Evolutionary conservation across 306 rosid species (phyloP), one percentile per base, ranked within the genome.

Genomic region (Gillenia trifoliata): DNA sequence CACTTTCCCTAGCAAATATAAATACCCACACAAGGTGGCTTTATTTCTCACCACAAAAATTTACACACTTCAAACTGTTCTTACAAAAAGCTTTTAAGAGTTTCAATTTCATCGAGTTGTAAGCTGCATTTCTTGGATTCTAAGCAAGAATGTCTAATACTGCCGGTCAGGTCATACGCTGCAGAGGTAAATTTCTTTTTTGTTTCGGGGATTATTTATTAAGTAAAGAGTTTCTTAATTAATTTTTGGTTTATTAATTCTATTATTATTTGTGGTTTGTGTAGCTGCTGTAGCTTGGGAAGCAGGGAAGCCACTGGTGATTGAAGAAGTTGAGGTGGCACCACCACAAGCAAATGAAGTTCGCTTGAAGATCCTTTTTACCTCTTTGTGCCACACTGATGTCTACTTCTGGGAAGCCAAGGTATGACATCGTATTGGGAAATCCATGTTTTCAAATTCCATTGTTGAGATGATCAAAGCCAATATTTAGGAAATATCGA

Each of bases 321-420:
- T 81, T 33, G 81, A 81, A 59, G 75, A 77, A 59, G 78, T 81
- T 56, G 81, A 81, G 72, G 81, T 81, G 31, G 81, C 85, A 49
- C 81, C 85, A 66, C 85, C 85, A 3, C 81, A 72, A 52, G 55
- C 72, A 6, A 50, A 66, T 41, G 85, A 81, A 72, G 85, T 81
- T 43, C 81, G 78, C 34, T 8, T 81, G n/a, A 81, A 81, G 67
- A 81, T 81, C 70, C 71, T 81, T 20, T 77, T 66, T 68, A 81
- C 75, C 50, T 38, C 81, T 11, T 79, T 77, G 22, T 81, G 85
- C 68, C 85, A 77, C 34, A 66, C 78, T 59, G 85, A 81, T 52
- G 72, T 77, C 43, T 77, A 77, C 78, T 81, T 77, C 66, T 77
- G 85, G 85, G 85, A 81, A 72, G 85, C 85, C 26, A 81, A 81